These are phyloP conservation scores for Taiozyma sp. DNA, from an alignment of 1,139 yeast genomes.

Conservation along the genomic window DNA sequence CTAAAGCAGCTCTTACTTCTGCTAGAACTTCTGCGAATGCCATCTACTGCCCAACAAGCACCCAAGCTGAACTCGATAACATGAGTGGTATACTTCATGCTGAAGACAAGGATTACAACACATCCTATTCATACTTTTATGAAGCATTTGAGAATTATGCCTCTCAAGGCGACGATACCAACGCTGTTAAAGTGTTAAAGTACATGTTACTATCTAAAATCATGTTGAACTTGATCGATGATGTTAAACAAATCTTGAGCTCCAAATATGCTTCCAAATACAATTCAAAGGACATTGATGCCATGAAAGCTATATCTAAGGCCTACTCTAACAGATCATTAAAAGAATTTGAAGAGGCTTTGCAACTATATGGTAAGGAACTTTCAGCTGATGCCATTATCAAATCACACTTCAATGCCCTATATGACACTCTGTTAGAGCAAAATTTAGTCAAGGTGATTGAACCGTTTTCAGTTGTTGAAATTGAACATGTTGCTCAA, in stretches of 20 bases:
- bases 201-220: conserved; percentile 91
- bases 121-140: conserved; percentile 91
- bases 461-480: conserved; percentile 94
- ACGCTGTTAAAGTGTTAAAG: conserved; percentile 76
- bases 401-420: conserved; percentile 86
- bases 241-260: conserved; percentile 70
- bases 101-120: conserved; percentile 94
- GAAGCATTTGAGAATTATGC: conserved; percentile 91
- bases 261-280: conserved; percentile 81
- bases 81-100: conserved; percentile 96
- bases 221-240: conserved; percentile 86
- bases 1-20: conserved; percentile 88
- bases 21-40: conserved; percentile 97
- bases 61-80: conserved; percentile 92
- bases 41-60: conserved; percentile 89
- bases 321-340: conserved; percentile 90
- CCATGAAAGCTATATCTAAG: conserved; percentile 89
- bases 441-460: conserved; percentile 92
- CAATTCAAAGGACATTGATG: conserved; percentile 73
- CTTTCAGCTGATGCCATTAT: conserved; percentile 84
- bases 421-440: conserved; percentile 89
- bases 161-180: conserved; percentile 52
- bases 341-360: conserved; percentile 81
- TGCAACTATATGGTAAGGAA: conserved; percentile 68
- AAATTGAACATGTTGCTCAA: conserved; percentile 81